Conservation (phyloP, 805 yeast genomes). For the Starmerella cellae region DNA sequence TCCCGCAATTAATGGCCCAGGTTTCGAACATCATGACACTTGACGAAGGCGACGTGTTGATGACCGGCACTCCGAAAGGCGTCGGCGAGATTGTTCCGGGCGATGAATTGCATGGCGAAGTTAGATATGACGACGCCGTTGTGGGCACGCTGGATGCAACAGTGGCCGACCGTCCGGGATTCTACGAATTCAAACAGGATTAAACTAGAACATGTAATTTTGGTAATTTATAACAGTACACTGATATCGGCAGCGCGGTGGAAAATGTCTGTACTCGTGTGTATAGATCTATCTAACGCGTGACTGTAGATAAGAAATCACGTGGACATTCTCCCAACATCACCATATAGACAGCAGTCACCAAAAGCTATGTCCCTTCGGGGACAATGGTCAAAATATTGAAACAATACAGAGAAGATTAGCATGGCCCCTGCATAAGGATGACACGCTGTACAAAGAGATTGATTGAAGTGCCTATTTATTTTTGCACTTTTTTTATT, state of each 20-base stretch:
- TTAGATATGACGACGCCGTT: constrained; percentile 42
- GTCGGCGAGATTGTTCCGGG: constrained; percentile 80
- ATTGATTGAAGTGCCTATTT: constrained; percentile 58
- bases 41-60: constrained; percentile 75
- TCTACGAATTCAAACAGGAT: constrained; percentile 41
- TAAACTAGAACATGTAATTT: constrained; percentile 5
- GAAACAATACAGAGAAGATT: constrained; percentile 99
- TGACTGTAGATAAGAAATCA: too few species aligned
- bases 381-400: constrained; percentile 86
- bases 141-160: constrained; percentile 39
- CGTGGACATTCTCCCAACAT: too few species aligned
- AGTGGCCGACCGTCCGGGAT: constrained; percentile 39
- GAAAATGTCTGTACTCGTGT: too few species aligned
- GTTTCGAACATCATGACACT: constrained; percentile 86
- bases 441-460: constrained; percentile 99
- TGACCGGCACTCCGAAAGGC: constrained; percentile 97
- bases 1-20: constrained; percentile 63
- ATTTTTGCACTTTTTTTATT: constrained; percentile 37
- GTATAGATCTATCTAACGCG: too few species aligned
- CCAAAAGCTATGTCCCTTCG: constrained; percentile 38
- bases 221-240: neutral
- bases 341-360: neutral
- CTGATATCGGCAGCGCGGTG: too few species aligned
- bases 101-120: constrained; percentile 54
- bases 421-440: constrained; percentile 99